Conservation (phyloP, 768 basidiomycete species). For the Sporobolomyces roseus region DNA sequence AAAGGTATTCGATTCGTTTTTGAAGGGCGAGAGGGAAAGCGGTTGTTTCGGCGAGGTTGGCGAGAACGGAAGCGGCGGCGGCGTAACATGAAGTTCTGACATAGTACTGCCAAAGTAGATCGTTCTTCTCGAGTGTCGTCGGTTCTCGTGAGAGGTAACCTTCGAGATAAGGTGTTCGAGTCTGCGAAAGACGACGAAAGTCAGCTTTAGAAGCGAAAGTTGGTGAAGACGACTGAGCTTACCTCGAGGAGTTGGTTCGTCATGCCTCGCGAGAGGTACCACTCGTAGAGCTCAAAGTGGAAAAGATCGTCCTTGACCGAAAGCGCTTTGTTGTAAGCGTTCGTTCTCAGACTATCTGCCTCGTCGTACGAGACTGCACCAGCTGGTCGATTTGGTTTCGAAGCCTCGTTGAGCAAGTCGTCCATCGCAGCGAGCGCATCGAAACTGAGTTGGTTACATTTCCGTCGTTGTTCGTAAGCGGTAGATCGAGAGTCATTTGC, state of each 20-base stretch:
- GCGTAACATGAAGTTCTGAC: constrained; percentile 84
- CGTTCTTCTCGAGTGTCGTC: constrained; percentile 70
- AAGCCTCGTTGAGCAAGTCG: constrained; percentile 54
- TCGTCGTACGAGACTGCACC: constrained; percentile 51
- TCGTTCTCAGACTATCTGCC: constrained; percentile 68
- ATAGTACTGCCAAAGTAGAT: constrained; percentile 95
- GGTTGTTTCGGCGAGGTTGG: constrained; percentile 73
- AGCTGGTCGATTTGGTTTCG: constrained; percentile 19
- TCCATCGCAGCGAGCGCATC: constrained; percentile 79
- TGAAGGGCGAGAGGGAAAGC: constrained; percentile 62
- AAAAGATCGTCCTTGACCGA: constrained; percentile 84
- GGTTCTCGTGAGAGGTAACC: constrained; percentile 80
- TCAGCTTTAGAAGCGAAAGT: neutral
- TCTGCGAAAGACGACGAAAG: constrained; percentile 52
- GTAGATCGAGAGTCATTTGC: constrained; percentile 60
- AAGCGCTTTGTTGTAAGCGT: constrained; percentile 83
- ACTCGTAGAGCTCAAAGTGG: constrained; percentile 89
- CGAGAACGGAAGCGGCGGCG: constrained; percentile 80
- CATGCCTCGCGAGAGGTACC: constrained; percentile 73
- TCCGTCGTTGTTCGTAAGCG: constrained; percentile 61
- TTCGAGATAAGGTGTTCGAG: constrained; percentile 82
- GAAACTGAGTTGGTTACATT: constrained; percentile 77
- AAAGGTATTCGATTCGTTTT: constrained; percentile 81
- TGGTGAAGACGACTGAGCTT: no score
- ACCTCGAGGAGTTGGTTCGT: constrained; percentile 90